Percentiles rank a stretch among this genome's conserved stretches.
Evolutionary conservation across 139 green algal species (phyloP).

Genomic region (Asterochloris erici): DNA sequence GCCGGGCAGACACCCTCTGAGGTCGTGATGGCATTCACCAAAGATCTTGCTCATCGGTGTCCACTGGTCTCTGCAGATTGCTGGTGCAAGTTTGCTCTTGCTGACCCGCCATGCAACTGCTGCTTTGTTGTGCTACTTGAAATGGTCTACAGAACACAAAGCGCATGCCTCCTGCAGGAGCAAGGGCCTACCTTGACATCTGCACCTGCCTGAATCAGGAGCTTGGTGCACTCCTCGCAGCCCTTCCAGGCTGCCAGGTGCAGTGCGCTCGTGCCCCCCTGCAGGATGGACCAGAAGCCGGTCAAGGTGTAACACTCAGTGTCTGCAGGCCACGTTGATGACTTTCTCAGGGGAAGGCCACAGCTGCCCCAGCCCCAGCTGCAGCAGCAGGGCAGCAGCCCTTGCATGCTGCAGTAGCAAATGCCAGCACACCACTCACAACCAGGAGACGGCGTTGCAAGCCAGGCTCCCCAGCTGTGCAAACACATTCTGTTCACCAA

Average conservation of each 20-base stretch:
- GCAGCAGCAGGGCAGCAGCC: too few species aligned
- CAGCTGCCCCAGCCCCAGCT: too few species aligned
- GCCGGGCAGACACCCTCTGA: too few species aligned
- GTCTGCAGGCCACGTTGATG: too few species aligned
- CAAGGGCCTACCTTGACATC: neutral
- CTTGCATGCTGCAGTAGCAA: neutral
- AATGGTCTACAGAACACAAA: neutral
- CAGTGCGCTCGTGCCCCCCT: constrained; percentile 9
- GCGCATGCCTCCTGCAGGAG: too few species aligned
- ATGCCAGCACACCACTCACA: neutral
- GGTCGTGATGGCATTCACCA: neutral
- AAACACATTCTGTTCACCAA: neutral
- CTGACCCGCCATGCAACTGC: neutral
- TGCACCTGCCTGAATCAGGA: constrained; percentile 1
- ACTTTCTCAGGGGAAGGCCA: too few species aligned
- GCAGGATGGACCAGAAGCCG: neutral
- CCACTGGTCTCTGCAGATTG: too few species aligned
- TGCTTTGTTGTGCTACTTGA: neutral
- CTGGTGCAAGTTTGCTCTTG: neutral
- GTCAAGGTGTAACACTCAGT: neutral
- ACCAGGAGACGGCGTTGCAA: neutral
- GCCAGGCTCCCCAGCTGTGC: neutral
- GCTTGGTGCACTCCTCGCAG: neutral
- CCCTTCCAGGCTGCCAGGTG: constrained; percentile 12
- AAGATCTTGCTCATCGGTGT: too few species aligned